These are phyloP conservation scores for Rhodocollybia butyracea DNA, from an alignment of 768 basidiomycete species.

Conservation along the genomic window DNA sequence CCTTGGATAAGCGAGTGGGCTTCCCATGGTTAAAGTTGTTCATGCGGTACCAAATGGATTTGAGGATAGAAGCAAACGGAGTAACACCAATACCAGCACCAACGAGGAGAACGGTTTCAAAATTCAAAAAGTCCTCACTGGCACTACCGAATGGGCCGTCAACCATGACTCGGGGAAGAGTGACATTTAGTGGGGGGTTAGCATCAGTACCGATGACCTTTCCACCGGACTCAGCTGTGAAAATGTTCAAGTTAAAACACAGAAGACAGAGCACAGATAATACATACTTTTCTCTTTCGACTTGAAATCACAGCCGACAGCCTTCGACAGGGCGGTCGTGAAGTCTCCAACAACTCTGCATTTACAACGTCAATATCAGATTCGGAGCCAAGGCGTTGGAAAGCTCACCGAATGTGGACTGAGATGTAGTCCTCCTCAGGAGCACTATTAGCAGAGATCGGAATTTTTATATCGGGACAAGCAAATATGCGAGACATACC, in stretches of 20 bases:
- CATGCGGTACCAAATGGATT: constrained; percentile 96
- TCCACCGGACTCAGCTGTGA: constrained; percentile 37
- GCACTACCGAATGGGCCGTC: constrained; percentile 95
- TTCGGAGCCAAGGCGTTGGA: no score
- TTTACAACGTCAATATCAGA: no score
- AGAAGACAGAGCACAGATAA: background rate
- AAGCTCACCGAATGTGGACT: constrained; percentile 92
- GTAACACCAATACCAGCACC: constrained; percentile 97
- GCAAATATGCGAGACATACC: constrained; percentile 48
- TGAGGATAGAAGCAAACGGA: constrained; percentile 89
- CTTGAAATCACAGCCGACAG: constrained; percentile 82
- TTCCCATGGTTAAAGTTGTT: constrained; percentile 72
- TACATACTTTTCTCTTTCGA: constrained; percentile 44
- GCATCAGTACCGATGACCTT: constrained; percentile 57
- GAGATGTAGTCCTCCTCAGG: constrained; percentile 96
- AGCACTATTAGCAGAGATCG: constrained; percentile 44
- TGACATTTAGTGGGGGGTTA: constrained; percentile 62
- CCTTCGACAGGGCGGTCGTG: constrained; percentile 75
- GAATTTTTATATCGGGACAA: background rate
- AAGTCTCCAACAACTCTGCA: constrained; percentile 91
- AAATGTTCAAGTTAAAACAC: background rate
- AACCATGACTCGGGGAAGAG: constrained; percentile 90
- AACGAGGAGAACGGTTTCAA: constrained; percentile 83
- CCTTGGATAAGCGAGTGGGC: constrained; percentile 84
- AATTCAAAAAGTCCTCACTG: constrained; percentile 88